These are phyloP conservation scores for Tephrocybe rancida DNA, from an alignment of 768 basidiomycete species.

Conservation along the genomic window DNA sequence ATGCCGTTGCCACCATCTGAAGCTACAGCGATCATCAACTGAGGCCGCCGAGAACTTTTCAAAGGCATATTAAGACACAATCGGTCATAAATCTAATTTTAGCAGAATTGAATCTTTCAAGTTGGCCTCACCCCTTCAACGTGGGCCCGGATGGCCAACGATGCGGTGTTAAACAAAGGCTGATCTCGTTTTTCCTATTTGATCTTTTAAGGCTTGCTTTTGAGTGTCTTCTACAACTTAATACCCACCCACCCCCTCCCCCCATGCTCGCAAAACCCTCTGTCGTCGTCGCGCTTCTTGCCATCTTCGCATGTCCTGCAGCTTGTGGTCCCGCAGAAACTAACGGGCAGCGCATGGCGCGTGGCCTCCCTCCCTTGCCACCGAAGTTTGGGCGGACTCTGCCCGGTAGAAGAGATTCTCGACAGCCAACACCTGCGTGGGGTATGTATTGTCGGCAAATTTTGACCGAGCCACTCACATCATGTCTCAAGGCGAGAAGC, in stretches of 20 bases:
- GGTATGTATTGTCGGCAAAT: constrained; percentile 19
- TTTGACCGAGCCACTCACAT: not conserved
- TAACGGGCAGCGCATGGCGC: constrained; percentile 46
- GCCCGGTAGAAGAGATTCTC: constrained; percentile 24
- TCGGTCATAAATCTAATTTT: constrained; percentile 2
- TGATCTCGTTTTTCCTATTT: constrained; percentile 1
- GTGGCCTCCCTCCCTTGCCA: constrained; percentile 43
- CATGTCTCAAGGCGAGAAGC: constrained; percentile 17
- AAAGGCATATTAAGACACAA: not conserved
- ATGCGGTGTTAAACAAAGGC: constrained; percentile 3
- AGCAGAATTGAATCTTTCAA: not conserved
- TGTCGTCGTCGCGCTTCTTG: constrained; percentile 24
- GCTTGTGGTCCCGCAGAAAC: constrained; percentile 30
- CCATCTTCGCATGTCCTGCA: constrained; percentile 21
- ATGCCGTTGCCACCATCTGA: no score
- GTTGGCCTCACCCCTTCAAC: constrained; percentile 4
- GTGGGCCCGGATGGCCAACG: constrained; percentile 6
- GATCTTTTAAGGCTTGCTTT: not conserved
- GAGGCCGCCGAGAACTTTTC: not conserved
- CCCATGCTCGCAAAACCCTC: constrained; percentile 23
- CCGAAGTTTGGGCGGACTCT: constrained; percentile 33
- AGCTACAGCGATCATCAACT: not conserved
- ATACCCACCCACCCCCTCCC: no score
- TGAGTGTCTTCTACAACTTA: not conserved
- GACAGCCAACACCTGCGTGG: constrained; percentile 26